Base-by-base conservation (phyloP, 768 basidiomycete genomes). In the Mycena vitilis region DNA sequence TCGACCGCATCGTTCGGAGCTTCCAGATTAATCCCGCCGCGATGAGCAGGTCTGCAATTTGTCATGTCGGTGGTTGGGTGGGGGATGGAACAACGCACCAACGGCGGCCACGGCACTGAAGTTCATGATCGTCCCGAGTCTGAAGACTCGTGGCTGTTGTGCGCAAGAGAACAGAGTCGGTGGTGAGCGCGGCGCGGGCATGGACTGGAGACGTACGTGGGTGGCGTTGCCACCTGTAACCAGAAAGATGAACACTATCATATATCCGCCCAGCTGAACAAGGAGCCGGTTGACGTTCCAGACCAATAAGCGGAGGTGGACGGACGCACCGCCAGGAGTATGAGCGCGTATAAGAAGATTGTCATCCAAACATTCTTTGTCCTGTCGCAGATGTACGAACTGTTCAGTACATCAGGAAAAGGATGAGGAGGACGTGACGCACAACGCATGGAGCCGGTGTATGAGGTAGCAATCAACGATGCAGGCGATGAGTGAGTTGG, bases 1-100 rank as follows among this genome's bases (percentile, higher is more conserved):
- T 61, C 11, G 60, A 61, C 36, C 48, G 34, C 60, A 61, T 61
- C n/a, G 48, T 38, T 4, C 49, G 47, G 22, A 61, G 23, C 47
- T 61, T 61, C 60, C 60, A 61, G n/a, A 61, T 52, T 16, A 61
- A 25, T 9, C 60, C 60, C 1, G 60, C 60, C 4, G 60, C 60
- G n/a, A 16, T 61, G n/a, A 40, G n/a, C 4, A 61, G 13, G 22
- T 61, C 59, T 60, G 54, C 12, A 44, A 18, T 45, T 13, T 13
- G 20, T 34, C 44, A 58, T 45, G 38, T 30, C 3, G 5, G 30
- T 25, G 30, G 42, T 18, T n/a, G n/a, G 55, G 38, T 30, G 16
- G 16, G 42, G 30, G 30, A 30, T 3, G 30, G 30, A 30, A 30
- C 30, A 34, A 59, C 57, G 22, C 18, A 59, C 57, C 58, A 20